phyloP scores from a whole-genome alignment of 2,329 filamentous ascomycete species.

The Nakataea oryzae region DNA sequence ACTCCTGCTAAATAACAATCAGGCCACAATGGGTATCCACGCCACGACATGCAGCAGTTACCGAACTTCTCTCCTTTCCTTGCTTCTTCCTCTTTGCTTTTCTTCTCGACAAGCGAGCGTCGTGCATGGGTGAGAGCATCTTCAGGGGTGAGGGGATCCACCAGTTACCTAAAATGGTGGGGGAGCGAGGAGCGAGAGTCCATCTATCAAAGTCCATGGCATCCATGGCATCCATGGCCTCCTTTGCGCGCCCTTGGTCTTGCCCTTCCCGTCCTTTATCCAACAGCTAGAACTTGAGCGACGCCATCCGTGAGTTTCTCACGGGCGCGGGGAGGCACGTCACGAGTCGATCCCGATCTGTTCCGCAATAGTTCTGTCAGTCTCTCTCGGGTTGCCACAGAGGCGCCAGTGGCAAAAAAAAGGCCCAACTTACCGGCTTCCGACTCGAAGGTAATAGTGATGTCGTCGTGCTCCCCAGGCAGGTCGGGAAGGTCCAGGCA shows the following conservation, averaged over 20 bases:
- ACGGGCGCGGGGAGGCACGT: slow-evolving; percentile 44
- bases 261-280: neutral
- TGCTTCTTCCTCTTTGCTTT: neutral
- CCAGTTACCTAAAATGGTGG: no score
- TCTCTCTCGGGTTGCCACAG: slow-evolving; percentile 6
- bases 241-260: no score
- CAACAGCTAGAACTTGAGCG: slow-evolving; percentile 7
- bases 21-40: neutral
- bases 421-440: slow-evolving; percentile 50
- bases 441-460: slow-evolving; percentile 73
- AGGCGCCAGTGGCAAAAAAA: neutral
- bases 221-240: no score
- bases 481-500: slow-evolving; percentile 83
- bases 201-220: no score
- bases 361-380: slow-evolving; percentile 2
- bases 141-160: no score
- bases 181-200: no score
- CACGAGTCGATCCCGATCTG: slow-evolving; percentile 44
- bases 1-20: neutral
- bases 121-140: no score
- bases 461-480: slow-evolving; percentile 87
- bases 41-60: neutral
- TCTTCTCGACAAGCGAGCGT: neutral
- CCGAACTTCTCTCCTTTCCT: no score
- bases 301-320: slow-evolving; percentile 29